Percentiles rank a stretch among this genome's conserved stretches.
Conservation (phyloP, 2,329 filamentous ascomycete genomes). For the Colletotrichum ledebouriae region DNA sequence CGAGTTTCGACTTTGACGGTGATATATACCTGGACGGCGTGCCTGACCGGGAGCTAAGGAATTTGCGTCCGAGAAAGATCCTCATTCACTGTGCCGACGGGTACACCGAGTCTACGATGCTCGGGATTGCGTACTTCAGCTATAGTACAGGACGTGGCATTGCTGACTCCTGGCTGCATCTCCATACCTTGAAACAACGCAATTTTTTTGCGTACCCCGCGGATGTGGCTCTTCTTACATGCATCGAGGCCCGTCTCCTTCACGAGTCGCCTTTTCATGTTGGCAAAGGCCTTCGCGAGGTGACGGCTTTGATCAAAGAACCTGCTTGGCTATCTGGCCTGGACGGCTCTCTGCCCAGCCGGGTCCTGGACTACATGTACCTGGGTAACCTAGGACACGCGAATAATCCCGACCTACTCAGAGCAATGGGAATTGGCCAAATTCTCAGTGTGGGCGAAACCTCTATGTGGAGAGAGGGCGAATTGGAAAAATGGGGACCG, state of each 20-base stretch:
- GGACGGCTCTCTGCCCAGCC: conserved; percentile 91
- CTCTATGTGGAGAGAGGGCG: conserved; percentile 81
- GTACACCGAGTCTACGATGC: conserved; percentile 93
- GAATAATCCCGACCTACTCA: conserved; percentile 89
- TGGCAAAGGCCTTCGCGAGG: conserved; percentile 65
- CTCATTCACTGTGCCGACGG: conserved; percentile 95
- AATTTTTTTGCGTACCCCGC: conserved; percentile 98
- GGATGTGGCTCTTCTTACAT: conserved; percentile 85
- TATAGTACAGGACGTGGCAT: conserved; percentile 87
- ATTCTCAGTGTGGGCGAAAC: conserved; percentile 94
- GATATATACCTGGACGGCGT: conserved; percentile 66
- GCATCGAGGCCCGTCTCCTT: conserved; percentile 81
- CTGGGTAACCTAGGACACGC: conserved; percentile 93
- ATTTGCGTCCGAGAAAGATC: conserved; percentile 71
- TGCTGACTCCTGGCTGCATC: conserved; percentile 86
- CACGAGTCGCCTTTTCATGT: conserved; percentile 72
- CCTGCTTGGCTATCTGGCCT: conserved; percentile 86
- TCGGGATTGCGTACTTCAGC: conserved; percentile 93
- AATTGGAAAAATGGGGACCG: conserved; percentile 78
- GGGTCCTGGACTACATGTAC: conserved; percentile 94
- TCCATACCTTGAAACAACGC: conserved; percentile 84
- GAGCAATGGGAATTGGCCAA: conserved; percentile 84
- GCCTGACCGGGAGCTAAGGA: conserved; percentile 17
- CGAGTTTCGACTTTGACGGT: conserved; percentile 59
- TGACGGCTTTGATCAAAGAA: conserved; percentile 68